A percentile compares a stretch with the other conserved stretches of the same genome.
These are phyloP conservation scores for Wallacemonas sp. DNA, from an alignment of 208 protist species.

Conservation along the genomic window DNA sequence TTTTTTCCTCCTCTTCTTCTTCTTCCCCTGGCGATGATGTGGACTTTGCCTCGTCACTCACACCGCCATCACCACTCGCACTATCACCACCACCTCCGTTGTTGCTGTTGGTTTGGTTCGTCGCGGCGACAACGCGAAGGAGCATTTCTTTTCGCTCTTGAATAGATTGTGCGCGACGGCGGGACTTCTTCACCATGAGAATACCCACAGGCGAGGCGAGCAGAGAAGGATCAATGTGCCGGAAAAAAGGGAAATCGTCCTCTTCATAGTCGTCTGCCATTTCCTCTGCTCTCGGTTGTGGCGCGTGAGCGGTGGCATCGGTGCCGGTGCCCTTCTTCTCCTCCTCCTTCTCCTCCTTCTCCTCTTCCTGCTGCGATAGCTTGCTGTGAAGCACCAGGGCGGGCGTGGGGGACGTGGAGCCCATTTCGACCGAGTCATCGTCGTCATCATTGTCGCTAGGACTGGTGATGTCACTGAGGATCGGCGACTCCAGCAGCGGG, in stretches of 20 bases:
- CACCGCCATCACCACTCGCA: not conserved
- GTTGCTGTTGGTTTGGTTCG: too few relatives aligned
- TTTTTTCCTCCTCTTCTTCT: too few relatives aligned
- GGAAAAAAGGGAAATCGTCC: slow-evolving; percentile 6
- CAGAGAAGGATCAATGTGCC: not conserved
- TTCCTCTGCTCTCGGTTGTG: not conserved
- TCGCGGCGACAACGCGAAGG: not conserved
- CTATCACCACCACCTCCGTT: too few relatives aligned
- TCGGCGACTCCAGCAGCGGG: not conserved
- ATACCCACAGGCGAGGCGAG: slow-evolving; percentile 7
- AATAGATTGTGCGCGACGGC: slow-evolving; percentile 6
- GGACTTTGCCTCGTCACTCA: too few relatives aligned
- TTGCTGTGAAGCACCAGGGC: not conserved
- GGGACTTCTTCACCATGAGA: slow-evolving; percentile 11
- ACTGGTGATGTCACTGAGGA: slow-evolving; percentile 7
- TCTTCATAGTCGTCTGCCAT: not conserved
- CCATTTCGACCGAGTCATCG: not conserved
- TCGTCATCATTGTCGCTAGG: not conserved
- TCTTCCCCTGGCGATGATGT: too few relatives aligned
- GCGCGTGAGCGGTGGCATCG: not conserved
- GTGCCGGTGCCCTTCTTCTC: not conserved
- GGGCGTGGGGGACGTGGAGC: not conserved
- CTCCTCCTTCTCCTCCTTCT: not conserved
- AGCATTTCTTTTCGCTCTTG: slow-evolving; percentile 12
- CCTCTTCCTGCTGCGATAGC: not conserved